Evolutionary conservation across 768 basidiomycete species (phyloP), one percentile per base, ranked within the genome.

Genomic region (Leccinum obscurum): DNA sequence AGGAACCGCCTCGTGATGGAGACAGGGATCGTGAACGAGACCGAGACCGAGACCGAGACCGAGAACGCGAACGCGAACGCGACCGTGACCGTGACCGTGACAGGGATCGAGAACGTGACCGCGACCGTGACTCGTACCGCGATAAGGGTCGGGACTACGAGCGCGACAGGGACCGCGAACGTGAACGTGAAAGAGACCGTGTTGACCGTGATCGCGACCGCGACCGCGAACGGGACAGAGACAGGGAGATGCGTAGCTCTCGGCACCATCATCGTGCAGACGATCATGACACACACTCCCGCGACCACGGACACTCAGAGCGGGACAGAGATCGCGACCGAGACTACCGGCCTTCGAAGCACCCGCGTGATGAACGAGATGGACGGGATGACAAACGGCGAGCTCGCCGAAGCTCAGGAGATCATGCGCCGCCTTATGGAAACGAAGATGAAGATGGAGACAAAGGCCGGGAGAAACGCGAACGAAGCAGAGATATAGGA

Each of bases 1-100:
- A 92, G 72, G 92, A 93, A 62, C 91, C 89, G 24, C 61, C 60
- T 34, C 64, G 71, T 28, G 84, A 86, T 48, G 74, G 75, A 24
- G 85, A 85, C 39, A 75, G 77, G 39, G 82, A 83, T 15, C 77
- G 79, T 15, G 81, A 81, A 1, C 76, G 79, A 15, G 79, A 79
- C 22, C 62, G 73, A 1, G 70, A 75, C 1, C 68, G 76, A 30
- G 28, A 30, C 28, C 28, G 28, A 0, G 72, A 75, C 1, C 67
- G 70, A 3, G 78, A 78, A 6, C 62, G 70, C 1, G 69, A 70
- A 14, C 61, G 71, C 0, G 63, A 64, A 0, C 51, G 59, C 0
- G 58, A 59, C 0, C 59, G 62, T 3, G 70, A 73, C 22, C 64
- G 74, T 41, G 77, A 73, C 30, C 63, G 74, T 37, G 77, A 70